Conservation (phyloP, 2,329 filamentous ascomycete genomes). For the Chaetomiaceae sp. region DNA sequence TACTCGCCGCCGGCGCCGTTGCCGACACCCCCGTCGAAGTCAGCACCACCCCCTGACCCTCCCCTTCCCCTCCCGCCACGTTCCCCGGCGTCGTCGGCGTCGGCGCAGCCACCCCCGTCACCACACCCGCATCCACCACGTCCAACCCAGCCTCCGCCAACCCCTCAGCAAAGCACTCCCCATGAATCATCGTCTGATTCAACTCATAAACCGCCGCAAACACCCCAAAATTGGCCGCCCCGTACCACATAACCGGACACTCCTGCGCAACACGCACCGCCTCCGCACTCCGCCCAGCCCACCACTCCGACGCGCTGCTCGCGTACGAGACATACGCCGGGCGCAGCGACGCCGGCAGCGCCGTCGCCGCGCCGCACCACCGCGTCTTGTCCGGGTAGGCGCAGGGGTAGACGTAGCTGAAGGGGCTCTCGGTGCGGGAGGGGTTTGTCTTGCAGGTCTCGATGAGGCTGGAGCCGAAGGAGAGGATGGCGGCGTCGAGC, state of each 20-base stretch:
- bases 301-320: slow-evolving; percentile 1
- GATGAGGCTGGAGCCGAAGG: not conserved
- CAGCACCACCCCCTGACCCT: too few species aligned
- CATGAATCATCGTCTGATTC: slow-evolving; percentile 6
- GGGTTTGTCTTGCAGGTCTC: not conserved
- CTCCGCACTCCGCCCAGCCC: not conserved
- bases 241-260: slow-evolving; percentile 6
- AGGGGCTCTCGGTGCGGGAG: not conserved
- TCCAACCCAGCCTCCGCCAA: too few species aligned
- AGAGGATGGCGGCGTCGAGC: not conserved
- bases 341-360: slow-evolving; percentile 3
- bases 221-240: not conserved
- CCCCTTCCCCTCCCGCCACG: too few species aligned
- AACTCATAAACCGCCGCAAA: not conserved
- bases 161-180: slow-evolving; percentile 7
- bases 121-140: too few species aligned
- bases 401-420: not conserved
- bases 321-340: slow-evolving; percentile 4
- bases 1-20: too few species aligned
- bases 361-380: slow-evolving; percentile 1
- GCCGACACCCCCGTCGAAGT: too few species aligned
- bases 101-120: too few species aligned
- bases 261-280: not conserved
- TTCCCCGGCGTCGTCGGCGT: too few species aligned
- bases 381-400: slow-evolving; percentile 1